Conservation (phyloP, 2,329 filamentous ascomycete genomes). For the Xylaria digitata region DNA sequence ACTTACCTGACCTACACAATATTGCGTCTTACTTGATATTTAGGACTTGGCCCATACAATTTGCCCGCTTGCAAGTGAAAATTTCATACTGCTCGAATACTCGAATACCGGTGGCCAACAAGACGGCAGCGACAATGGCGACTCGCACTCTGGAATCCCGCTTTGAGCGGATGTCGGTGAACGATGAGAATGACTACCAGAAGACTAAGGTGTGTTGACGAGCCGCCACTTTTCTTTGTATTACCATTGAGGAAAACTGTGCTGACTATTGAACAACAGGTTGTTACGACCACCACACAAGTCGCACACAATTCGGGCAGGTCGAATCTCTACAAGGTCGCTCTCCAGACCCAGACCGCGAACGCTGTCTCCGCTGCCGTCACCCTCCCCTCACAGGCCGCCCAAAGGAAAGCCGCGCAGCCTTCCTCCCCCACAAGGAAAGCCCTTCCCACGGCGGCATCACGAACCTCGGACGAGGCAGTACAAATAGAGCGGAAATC, state of each 20-base stretch:
- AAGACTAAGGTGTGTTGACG: constrained; percentile 78
- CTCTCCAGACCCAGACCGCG: constrained; percentile 80
- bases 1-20: neutral
- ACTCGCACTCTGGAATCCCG: constrained; percentile 83
- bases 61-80: neutral
- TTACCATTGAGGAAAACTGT: constrained; percentile 38
- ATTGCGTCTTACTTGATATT: neutral
- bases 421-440: constrained; percentile 66
- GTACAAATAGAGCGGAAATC: constrained; percentile 63
- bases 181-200: constrained; percentile 86
- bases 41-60: neutral
- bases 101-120: neutral
- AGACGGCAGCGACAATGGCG: constrained; percentile 64
- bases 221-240: neutral
- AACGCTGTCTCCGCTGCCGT: constrained; percentile 70
- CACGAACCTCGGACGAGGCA: constrained; percentile 59
- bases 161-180: constrained; percentile 89
- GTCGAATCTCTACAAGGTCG: constrained; percentile 86
- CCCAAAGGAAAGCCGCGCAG: constrained; percentile 62
- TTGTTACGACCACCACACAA: constrained; percentile 58
- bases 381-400: constrained; percentile 74
- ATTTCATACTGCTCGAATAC: neutral
- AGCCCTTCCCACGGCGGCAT: constrained; percentile 55
- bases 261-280: constrained; percentile 57
- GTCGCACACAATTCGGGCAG: constrained; percentile 68